Evolutionary conservation across 202 grass and related monocot species (phyloP).

Genomic region (Dendrocalamus latiflorus): DNA sequence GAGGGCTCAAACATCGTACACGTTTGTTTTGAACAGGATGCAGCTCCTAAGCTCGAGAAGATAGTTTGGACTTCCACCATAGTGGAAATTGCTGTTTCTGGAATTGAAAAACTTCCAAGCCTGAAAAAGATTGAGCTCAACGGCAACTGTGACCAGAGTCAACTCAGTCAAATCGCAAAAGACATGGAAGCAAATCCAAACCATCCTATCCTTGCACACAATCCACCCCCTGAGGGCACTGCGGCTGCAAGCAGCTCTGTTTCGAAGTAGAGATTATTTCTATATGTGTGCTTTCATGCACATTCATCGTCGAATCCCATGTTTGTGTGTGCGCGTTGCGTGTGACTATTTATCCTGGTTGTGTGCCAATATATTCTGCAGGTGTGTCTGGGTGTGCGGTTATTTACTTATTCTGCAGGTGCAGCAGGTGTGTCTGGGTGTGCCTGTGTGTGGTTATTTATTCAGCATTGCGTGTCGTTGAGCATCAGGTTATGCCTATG

Average conservation of each 20-base stretch:
- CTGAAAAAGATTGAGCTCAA: background rate
- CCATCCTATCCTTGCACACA: background rate
- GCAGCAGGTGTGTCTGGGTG: too few relatives aligned
- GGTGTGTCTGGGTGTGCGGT: too few relatives aligned
- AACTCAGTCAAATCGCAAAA: background rate
- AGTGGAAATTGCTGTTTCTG: background rate
- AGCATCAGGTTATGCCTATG: too few relatives aligned
- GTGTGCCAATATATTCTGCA: too few relatives aligned
- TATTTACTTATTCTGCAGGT: too few relatives aligned
- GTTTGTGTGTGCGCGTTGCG: too few relatives aligned
- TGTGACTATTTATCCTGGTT: too few relatives aligned
- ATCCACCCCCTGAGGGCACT: background rate
- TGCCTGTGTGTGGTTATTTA: too few relatives aligned
- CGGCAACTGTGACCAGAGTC: background rate
- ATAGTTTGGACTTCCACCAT: background rate
- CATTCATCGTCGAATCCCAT: too few relatives aligned
- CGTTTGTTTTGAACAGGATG: background rate
- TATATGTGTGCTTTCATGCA: too few relatives aligned
- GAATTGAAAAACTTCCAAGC: background rate
- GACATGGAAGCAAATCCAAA: background rate
- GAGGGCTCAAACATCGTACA: background rate
- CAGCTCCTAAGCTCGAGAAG: constrained; percentile 18
- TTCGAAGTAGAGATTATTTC: too few relatives aligned
- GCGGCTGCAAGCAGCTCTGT: background rate
- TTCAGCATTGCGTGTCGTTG: too few relatives aligned